Conservation (phyloP, 148 eudicot genomes). For the Drosera capensis region DNA sequence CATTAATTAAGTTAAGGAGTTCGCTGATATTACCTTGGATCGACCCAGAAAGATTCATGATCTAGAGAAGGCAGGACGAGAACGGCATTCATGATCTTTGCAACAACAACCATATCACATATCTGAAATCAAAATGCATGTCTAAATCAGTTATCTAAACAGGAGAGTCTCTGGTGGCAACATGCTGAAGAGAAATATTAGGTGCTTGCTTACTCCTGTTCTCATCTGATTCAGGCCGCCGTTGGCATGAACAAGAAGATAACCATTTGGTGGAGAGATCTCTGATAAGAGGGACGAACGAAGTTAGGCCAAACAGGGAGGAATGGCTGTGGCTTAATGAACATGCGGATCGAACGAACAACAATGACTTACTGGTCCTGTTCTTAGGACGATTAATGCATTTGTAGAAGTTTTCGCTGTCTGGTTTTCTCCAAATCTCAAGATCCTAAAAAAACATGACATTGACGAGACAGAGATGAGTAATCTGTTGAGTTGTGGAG, state of each 20-base stretch:
- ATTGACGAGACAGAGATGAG: too few species aligned
- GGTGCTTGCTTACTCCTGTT: constrained; percentile 25
- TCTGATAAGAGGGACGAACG: constrained; percentile 6
- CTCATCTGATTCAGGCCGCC: constrained; percentile 69
- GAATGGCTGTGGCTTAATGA: background rate
- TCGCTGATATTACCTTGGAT: constrained; percentile 20
- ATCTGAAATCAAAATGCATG: constrained; percentile 14
- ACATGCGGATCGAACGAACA: background rate
- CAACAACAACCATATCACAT: constrained; percentile 43
- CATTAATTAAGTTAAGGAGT: background rate
- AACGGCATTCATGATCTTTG: constrained; percentile 37
- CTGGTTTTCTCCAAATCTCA: constrained; percentile 40
- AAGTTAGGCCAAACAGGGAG: background rate
- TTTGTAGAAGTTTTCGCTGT: constrained; percentile 20
- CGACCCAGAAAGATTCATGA: constrained; percentile 45
- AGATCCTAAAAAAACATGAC: constrained; percentile 9
- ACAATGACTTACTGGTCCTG: constrained; percentile 18
- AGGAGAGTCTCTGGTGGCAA: too few species aligned
- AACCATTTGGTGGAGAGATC: constrained; percentile 27
- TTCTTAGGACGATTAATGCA: constrained; percentile 31
- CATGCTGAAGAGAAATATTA: background rate
- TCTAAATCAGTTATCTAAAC: background rate
- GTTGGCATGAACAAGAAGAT: constrained; percentile 46
- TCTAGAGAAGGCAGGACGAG: constrained; percentile 43
- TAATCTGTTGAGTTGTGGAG: too few species aligned